phyloP scores from a whole-genome alignment of 805 yeast genomes.

The Alloascoidea africana region DNA sequence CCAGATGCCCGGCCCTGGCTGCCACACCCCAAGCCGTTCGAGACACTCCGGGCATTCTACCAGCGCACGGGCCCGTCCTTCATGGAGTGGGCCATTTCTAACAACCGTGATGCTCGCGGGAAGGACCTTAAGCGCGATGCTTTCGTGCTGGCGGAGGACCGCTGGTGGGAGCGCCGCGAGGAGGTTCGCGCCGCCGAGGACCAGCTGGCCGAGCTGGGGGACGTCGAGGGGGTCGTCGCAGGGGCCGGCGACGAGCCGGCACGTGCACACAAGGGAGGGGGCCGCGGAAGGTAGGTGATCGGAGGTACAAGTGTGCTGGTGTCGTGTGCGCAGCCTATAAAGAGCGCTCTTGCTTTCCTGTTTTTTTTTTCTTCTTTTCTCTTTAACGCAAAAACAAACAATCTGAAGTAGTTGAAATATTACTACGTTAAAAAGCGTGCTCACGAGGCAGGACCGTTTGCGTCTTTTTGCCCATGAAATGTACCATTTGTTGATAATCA shows the following conservation, averaged over 20 bases:
- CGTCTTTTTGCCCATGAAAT: constrained; percentile 21
- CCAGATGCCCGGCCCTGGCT: constrained; percentile 95
- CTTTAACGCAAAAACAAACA: constrained; percentile 18
- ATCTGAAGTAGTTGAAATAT: constrained; percentile 5
- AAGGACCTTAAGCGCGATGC: constrained; percentile 80
- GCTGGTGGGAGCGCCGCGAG: constrained; percentile 99
- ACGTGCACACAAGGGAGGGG: too few species aligned
- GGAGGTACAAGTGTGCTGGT: too few species aligned
- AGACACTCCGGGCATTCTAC: constrained; percentile 69
- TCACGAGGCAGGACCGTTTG: constrained; percentile 20
- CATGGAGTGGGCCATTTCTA: constrained; percentile 63
- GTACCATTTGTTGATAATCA: constrained; percentile 19
- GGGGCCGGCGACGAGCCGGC: constrained; percentile 35
- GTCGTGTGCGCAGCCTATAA: too few species aligned
- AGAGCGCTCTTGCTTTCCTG: too few species aligned
- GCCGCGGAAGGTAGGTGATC: too few species aligned
- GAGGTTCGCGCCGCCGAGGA: constrained; percentile 82
- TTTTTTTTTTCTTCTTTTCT: constrained; percentile 3
- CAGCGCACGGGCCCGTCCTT: constrained; percentile 75
- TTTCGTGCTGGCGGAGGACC: constrained; percentile 79
- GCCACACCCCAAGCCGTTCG: constrained; percentile 94
- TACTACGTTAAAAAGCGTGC: constrained; percentile 16
- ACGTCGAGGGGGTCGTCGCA: constrained; percentile 79
- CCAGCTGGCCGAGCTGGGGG: constrained; percentile 76
- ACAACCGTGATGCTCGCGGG: constrained; percentile 60